These are phyloP conservation scores for Marasmius sp. DNA, from an alignment of 1,284 basidiomycete species.

Conservation along the genomic window DNA sequence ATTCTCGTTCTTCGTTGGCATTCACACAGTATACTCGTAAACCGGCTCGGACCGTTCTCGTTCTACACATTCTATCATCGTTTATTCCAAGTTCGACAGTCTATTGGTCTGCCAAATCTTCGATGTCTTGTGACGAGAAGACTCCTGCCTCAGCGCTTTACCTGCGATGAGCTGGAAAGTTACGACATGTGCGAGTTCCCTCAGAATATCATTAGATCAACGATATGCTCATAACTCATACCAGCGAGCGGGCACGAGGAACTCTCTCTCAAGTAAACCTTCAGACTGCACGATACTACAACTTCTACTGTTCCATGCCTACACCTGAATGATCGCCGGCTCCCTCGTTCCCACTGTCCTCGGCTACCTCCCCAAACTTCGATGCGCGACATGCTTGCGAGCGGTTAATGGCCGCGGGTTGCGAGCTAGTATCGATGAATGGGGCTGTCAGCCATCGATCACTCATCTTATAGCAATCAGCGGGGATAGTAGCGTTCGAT, in stretches of 20 bases:
- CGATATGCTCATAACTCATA: conserved; percentile 14
- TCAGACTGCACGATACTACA: conserved; percentile 60
- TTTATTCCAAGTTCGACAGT: too few species aligned
- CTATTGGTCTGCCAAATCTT: too few species aligned
- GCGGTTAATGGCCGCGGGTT: conserved; percentile 52
- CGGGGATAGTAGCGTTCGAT: conserved; percentile 75
- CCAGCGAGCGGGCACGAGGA: conserved; percentile 55
- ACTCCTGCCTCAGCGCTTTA: conserved; percentile 59
- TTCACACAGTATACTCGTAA: too few species aligned
- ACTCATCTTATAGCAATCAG: conserved; percentile 92
- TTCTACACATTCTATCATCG: too few species aligned
- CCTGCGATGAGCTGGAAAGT: conserved; percentile 45
- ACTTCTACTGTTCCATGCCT: conserved; percentile 47
- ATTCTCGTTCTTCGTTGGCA: too few species aligned
- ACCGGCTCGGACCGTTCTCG: too few species aligned
- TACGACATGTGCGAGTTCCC: conserved; percentile 61
- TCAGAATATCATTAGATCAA: neutral
- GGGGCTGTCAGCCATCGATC: conserved; percentile 95
- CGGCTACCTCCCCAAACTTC: conserved; percentile 26
- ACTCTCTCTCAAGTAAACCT: conserved; percentile 60
- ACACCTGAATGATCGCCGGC: conserved; percentile 20
- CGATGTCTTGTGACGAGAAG: too few species aligned
- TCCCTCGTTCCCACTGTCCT: conserved; percentile 16
- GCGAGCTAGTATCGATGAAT: conserved; percentile 58
- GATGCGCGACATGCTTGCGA: conserved; percentile 54